Evolutionary conservation across 169 alveolate genomes (phyloP), one percentile per base, ranked within the genome.

Genomic region (Toxoplasma gondii): DNA sequence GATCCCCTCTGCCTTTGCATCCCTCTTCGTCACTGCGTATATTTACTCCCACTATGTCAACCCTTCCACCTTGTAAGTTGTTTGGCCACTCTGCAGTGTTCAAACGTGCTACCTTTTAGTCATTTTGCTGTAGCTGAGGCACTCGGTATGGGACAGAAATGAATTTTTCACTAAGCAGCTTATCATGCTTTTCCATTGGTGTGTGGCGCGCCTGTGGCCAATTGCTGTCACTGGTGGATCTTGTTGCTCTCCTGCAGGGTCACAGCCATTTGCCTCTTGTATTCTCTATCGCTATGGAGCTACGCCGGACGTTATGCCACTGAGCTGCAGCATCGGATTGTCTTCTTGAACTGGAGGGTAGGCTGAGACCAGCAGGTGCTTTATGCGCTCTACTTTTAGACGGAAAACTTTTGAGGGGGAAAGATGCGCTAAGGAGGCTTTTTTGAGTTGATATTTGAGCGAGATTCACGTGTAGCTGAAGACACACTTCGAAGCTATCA

Each of bases 291-390:
- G 12, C 87, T 78, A 22, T 78, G 87, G 87, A 78, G 87, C 44
- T 91, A 78, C 67, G 94, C 94, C 5, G 94, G 94, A 39, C 80
- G 94, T 38, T 67, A 70, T 34, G 82, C 94, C 34, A 86, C 90
- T 17, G 94, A 91, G 94, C 84, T 91, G 53, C 94, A 91, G 81
- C 94, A 91, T 84, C 88, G 94, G 27, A 39, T 91, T 49, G 90
- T 91, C n/a, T 91, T 91, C 64, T 69, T 78, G n/a, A 84, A 91
- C 64, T 91, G 94, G 94, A 74, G 94, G 82, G 94, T 91, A n/a
- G 45, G 94, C 87, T 19, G 45, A 19, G 22, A 64, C 58, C 58
- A 49, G 58, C 58, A 49, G 12, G 27, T 17, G 12, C 22, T 49
- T 49, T 49, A 49, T 49, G 58, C 58, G 12, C 58, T 49, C 22